Conservation (phyloP, 306 rosid species). For the Begonia masoniana region DNA sequence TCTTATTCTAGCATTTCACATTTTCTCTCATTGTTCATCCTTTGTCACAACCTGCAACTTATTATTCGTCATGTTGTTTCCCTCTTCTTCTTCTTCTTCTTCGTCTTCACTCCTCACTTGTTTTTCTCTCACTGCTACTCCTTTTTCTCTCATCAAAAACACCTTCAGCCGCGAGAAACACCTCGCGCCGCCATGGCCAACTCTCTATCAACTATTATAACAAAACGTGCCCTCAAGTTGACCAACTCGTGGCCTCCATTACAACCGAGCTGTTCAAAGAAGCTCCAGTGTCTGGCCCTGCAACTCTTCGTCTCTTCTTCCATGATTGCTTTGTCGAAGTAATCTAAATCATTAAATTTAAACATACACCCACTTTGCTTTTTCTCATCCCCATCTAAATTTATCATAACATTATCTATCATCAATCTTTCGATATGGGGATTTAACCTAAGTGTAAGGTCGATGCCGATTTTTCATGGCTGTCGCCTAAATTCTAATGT, state of each 20-base stretch:
- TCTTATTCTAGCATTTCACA: conserved; percentile 15
- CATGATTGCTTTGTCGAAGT: conserved; percentile 96
- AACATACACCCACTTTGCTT: conserved; percentile 4
- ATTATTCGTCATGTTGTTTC: conserved; percentile 27
- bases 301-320: conserved; percentile 83
- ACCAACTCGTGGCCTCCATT: conserved; percentile 50
- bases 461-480: no score
- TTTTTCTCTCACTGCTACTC: conserved; percentile 15
- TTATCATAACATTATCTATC: background rate
- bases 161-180: background rate
- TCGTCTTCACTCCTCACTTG: conserved; percentile 6
- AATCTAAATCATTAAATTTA: background rate
- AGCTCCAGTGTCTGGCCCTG: conserved; percentile 75
- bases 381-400: background rate
- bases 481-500: background rate
- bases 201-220: conserved; percentile 49
- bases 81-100: conserved; percentile 7
- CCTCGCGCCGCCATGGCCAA: conserved; percentile 23
- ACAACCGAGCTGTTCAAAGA: conserved; percentile 69
- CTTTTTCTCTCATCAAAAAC: conserved; percentile 13
- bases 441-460: no score
- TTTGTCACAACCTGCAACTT: conserved; percentile 34
- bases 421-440: no score
- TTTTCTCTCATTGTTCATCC: conserved; percentile 11
- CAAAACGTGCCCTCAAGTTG: conserved; percentile 70